A percentile compares a stretch with the other conserved stretches of the same genome.
Conservation (phyloP, 176 grass and related monocot species). For the Ensete ventricosum region DNA sequence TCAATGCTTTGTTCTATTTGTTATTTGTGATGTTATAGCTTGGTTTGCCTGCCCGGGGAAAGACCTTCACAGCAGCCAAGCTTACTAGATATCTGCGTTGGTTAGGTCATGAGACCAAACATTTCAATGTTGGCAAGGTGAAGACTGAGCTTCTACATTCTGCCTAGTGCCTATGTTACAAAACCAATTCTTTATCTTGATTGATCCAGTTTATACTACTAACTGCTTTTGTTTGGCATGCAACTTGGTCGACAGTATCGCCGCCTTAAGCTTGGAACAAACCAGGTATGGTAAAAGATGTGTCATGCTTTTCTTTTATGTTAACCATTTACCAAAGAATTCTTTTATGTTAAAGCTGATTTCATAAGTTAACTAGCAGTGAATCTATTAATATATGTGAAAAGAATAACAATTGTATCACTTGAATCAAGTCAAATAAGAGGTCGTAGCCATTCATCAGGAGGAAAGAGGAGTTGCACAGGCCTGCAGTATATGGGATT, state of each 20-base stretch:
- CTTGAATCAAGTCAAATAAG: too few relatives aligned
- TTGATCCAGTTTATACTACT: constrained; percentile 9
- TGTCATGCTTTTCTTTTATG: neutral
- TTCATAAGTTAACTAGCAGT: too few relatives aligned
- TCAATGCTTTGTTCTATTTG: constrained; percentile 12
- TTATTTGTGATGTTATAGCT: constrained; percentile 40
- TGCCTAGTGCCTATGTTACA: neutral
- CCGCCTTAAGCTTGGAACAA: constrained; percentile 84
- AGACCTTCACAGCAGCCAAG: constrained; percentile 97
- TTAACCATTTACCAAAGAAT: neutral
- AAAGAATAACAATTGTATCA: too few relatives aligned
- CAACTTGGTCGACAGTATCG: constrained; percentile 63
- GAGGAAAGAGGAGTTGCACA: too few relatives aligned
- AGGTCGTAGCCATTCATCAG: too few relatives aligned
- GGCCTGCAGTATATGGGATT: too few relatives aligned
- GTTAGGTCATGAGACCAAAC: constrained; percentile 98
- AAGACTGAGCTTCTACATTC: constrained; percentile 26
- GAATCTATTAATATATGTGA: too few relatives aligned
- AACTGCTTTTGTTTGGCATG: constrained; percentile 15
- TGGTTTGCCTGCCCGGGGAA: constrained; percentile 91
- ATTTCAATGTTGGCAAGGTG: constrained; percentile 99
- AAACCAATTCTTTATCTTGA: constrained; percentile 2
- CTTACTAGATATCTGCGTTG: constrained; percentile 96
- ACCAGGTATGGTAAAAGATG: constrained; percentile 43
- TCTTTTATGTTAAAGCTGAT: neutral